Evolutionary conservation across 768 basidiomycete genomes (phyloP).

Genomic region (Pilatotrama ljubarskyi): DNA sequence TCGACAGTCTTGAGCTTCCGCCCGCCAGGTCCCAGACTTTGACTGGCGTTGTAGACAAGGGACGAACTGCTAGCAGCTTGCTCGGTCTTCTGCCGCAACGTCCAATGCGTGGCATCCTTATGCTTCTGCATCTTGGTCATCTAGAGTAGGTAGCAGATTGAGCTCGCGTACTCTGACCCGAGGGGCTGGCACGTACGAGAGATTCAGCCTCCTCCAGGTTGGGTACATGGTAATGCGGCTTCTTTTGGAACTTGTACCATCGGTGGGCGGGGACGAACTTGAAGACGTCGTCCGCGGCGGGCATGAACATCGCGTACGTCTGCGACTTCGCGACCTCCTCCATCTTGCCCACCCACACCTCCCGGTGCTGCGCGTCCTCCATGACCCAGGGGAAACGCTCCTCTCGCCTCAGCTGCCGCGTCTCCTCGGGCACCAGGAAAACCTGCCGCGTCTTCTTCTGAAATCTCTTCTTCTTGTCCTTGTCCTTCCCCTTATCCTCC

Average conservation of each 20-base stretch:
- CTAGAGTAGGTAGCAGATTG: constrained; percentile 29
- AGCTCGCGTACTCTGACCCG: constrained; percentile 13
- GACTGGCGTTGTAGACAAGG: constrained; percentile 48
- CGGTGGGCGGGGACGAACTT: constrained; percentile 85
- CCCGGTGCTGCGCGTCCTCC: constrained; percentile 71
- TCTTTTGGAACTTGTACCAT: constrained; percentile 94
- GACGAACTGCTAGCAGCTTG: constrained; percentile 41
- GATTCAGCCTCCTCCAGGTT: constrained; percentile 68
- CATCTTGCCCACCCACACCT: constrained; percentile 81
- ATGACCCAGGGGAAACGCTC: constrained; percentile 92
- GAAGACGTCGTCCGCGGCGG: constrained; percentile 77
- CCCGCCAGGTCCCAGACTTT: constrained; percentile 71
- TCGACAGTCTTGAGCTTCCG: constrained; percentile 67
- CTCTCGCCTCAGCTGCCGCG: constrained; percentile 76
- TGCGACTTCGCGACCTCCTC: constrained; percentile 73
- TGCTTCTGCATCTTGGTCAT: constrained; percentile 65
- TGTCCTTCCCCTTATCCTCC: constrained; percentile 24
- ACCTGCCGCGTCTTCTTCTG: constrained; percentile 86
- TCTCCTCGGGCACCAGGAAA: constrained; percentile 76
- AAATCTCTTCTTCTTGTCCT: constrained; percentile 60
- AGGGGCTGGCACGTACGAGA: constrained; percentile 45
- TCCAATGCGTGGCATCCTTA: constrained; percentile 73
- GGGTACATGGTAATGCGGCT: constrained; percentile 70
- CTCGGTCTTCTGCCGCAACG: constrained; percentile 45
- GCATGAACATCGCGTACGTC: constrained; percentile 83